phyloP scores from a whole-genome alignment of 2,329 filamentous ascomycete genomes.

The Diaporthe ilicicola region DNA sequence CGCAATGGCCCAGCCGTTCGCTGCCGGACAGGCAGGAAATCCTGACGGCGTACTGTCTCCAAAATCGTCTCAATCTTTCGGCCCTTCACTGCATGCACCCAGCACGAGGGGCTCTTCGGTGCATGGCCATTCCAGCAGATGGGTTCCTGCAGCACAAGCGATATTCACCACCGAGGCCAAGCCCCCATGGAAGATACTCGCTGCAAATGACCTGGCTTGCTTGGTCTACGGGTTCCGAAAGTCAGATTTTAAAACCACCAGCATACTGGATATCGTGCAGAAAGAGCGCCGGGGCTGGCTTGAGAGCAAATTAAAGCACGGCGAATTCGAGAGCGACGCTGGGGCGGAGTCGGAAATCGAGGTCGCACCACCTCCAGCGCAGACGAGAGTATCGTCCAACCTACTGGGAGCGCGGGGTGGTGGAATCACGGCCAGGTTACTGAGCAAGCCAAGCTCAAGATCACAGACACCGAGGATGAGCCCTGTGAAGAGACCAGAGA shows the following conservation, averaged over 20 bases:
- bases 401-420: constrained; percentile 74
- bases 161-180: constrained; percentile 96
- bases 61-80: constrained; percentile 50
- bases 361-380: constrained; percentile 43
- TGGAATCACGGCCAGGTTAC: constrained; percentile 86
- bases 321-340: constrained; percentile 57
- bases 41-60: constrained; percentile 54
- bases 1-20: constrained; percentile 83
- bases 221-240: constrained; percentile 99
- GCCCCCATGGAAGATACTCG: constrained; percentile 93
- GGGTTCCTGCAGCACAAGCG: constrained; percentile 90
- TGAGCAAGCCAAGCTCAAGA: constrained; percentile 80
- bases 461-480: constrained; percentile 62
- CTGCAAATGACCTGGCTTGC: constrained; percentile 95
- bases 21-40: constrained; percentile 55
- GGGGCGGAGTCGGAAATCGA: constrained; percentile 49
- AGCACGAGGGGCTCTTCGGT: constrained; percentile 64
- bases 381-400: constrained; percentile 51
- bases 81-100: constrained; percentile 52
- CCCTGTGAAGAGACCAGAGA: constrained; percentile 67
- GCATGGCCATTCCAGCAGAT: constrained; percentile 91
- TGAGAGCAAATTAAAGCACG: constrained; percentile 80
- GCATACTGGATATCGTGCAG: constrained; percentile 93
- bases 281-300: constrained; percentile 90
- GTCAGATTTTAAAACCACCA: constrained; percentile 91